These are phyloP conservation scores for Aspergillus piperis DNA, from an alignment of 2,329 filamentous ascomycete genomes.

Conservation along the genomic window DNA sequence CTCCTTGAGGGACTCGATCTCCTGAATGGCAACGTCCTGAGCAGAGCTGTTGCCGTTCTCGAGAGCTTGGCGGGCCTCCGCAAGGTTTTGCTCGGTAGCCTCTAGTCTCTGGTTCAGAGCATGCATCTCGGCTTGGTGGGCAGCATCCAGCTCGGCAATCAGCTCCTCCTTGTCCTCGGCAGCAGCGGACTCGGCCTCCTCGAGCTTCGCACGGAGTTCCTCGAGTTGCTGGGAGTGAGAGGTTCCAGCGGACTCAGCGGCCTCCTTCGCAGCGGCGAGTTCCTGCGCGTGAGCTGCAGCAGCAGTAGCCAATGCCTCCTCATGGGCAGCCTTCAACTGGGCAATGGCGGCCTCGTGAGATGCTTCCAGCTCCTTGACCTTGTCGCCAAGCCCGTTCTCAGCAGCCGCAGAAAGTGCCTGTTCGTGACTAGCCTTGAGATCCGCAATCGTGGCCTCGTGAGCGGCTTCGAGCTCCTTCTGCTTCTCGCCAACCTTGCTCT, in stretches of 20 bases:
- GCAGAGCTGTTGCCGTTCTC: slow-evolving; percentile 38
- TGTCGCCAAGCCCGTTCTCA: slow-evolving; percentile 23
- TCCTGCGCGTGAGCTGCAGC: slow-evolving; percentile 36
- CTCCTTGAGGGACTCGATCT: slow-evolving; percentile 39
- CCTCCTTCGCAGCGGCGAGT: slow-evolving; percentile 34
- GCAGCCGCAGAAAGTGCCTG: slow-evolving; percentile 25
- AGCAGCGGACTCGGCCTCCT: slow-evolving; percentile 32
- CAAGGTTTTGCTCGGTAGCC: slow-evolving; percentile 36
- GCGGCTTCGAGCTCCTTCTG: slow-evolving; percentile 31
- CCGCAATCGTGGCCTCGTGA: slow-evolving; percentile 33
- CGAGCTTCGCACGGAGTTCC: slow-evolving; percentile 36
- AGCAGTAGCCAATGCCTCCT: slow-evolving; percentile 26
- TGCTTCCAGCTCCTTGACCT: slow-evolving; percentile 32
- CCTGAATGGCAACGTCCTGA: slow-evolving; percentile 36
- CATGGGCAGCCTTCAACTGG: slow-evolving; percentile 21
- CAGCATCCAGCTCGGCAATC: slow-evolving; percentile 32
- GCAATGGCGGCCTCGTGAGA: slow-evolving; percentile 33
- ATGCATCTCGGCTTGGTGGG: slow-evolving; percentile 36
- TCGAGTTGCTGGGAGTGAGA: slow-evolving; percentile 36
- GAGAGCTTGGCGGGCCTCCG: slow-evolving; percentile 35
- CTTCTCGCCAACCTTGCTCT: slow-evolving; percentile 26
- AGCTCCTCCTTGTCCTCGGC: slow-evolving; percentile 34
- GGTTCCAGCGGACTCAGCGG: slow-evolving; percentile 31
- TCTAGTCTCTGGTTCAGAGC: slow-evolving; percentile 37
- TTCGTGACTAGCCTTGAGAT: slow-evolving; percentile 21